Conservation (phyloP, 2,329 filamentous ascomycete species). For the Epichloe aotearoae region DNA sequence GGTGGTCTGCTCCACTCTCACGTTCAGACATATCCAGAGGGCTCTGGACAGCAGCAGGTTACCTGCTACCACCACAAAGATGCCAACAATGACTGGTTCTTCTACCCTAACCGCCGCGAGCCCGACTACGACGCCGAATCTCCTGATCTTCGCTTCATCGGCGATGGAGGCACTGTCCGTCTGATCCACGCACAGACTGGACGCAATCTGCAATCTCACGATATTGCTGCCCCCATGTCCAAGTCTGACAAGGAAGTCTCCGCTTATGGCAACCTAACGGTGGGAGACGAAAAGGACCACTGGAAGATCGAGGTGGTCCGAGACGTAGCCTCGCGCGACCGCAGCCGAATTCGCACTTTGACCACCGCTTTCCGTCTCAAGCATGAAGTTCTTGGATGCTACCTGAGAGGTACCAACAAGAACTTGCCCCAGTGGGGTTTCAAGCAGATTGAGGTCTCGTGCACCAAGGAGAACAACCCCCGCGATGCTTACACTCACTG, state of each 20-base stretch:
- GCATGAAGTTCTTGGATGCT: slow-evolving; percentile 75
- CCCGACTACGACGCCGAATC: slow-evolving; percentile 57
- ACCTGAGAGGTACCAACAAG: slow-evolving; percentile 86
- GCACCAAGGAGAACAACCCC: slow-evolving; percentile 84
- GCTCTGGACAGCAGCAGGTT: slow-evolving; percentile 87
- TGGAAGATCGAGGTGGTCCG: slow-evolving; percentile 88
- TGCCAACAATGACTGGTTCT: slow-evolving; percentile 98
- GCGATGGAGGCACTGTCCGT: slow-evolving; percentile 65
- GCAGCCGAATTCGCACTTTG: slow-evolving; percentile 74
- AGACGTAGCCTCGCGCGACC: slow-evolving; percentile 77
- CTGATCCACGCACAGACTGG: slow-evolving; percentile 91
- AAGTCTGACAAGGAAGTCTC: slow-evolving; percentile 91
- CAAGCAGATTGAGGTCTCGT: slow-evolving; percentile 97
- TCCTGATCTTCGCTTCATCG: slow-evolving; percentile 58
- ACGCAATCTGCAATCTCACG: slow-evolving; percentile 91
- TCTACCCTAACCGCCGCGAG: slow-evolving; percentile 82
- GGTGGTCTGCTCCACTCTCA: slow-evolving; percentile 93
- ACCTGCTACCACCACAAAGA: slow-evolving; percentile 99
- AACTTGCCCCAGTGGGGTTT: slow-evolving; percentile 99
- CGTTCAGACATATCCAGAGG: slow-evolving; percentile 90
- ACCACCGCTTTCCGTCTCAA: slow-evolving; percentile 86
- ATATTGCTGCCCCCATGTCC: slow-evolving; percentile 74
- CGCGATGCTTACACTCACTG: slow-evolving; percentile 93
- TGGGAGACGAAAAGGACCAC: slow-evolving; percentile 96
- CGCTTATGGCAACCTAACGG: slow-evolving; percentile 85